These are phyloP conservation scores for Xylariales sp. DNA, from an alignment of 2,329 filamentous ascomycete genomes.

Conservation along the genomic window DNA sequence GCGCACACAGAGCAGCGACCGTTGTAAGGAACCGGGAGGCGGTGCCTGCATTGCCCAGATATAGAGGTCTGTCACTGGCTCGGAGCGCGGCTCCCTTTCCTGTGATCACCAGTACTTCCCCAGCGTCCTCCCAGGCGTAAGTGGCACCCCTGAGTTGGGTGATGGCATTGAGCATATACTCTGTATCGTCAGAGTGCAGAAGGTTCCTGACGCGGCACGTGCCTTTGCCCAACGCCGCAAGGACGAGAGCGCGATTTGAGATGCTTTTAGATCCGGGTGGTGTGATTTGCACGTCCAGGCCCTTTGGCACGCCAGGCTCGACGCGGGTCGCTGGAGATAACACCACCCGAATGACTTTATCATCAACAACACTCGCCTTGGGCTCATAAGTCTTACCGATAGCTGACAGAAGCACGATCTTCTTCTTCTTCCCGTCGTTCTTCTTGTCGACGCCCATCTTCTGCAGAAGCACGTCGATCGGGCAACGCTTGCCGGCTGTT, in stretches of 20 bases:
- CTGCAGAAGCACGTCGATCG: constrained; percentile 76
- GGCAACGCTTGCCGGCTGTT: constrained; percentile 82
- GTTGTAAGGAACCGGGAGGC: constrained; percentile 93
- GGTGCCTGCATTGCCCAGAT: constrained; percentile 94
- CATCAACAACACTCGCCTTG: constrained; percentile 83
- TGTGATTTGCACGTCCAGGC: constrained; percentile 67
- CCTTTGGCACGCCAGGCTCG: constrained; percentile 62
- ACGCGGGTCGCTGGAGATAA: constrained; percentile 76
- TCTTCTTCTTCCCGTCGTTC: constrained; percentile 92
- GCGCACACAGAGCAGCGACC: constrained; percentile 76
- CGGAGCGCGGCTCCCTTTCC: constrained; percentile 84
- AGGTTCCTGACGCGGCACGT: constrained; percentile 87
- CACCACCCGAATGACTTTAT: constrained; percentile 75
- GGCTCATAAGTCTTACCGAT: constrained; percentile 87
- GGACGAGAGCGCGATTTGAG: constrained; percentile 89
- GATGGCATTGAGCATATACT: constrained; percentile 95
- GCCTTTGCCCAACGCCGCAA: constrained; percentile 84
- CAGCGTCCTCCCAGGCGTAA: constrained; percentile 91
- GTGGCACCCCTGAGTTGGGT: constrained; percentile 77
- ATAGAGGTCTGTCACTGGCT: constrained; percentile 73
- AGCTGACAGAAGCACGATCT: constrained; percentile 84
- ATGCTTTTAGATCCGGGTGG: constrained; percentile 97
- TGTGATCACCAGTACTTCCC: constrained; percentile 82
- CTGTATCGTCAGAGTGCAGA: constrained; percentile 92
- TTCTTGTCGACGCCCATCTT: constrained; percentile 99